A percentile compares a stretch with the other conserved stretches of the same genome.
Evolutionary conservation across 2,329 filamentous ascomycete genomes (phyloP).

Genomic region (Colletotrichum coccodes): DNA sequence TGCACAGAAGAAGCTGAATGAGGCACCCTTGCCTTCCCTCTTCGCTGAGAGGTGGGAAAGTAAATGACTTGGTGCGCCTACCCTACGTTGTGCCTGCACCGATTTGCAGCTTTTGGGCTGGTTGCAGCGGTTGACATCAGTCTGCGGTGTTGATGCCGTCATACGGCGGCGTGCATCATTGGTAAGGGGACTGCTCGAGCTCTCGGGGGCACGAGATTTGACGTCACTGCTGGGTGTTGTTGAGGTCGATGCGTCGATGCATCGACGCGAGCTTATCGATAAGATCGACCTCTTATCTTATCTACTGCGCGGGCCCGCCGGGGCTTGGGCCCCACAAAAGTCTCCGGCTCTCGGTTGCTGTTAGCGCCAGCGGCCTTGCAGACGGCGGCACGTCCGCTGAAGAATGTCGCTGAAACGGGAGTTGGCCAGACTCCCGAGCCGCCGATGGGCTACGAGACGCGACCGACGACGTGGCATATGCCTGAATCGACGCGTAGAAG

Average conservation of each 20-base stretch:
- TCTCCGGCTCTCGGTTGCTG: too few relatives aligned
- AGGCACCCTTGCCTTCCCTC: background rate
- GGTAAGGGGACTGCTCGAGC: too few relatives aligned
- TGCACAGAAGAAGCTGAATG: background rate
- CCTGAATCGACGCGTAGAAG: too few relatives aligned
- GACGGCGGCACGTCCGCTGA: background rate
- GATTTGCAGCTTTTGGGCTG: background rate
- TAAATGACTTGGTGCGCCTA: background rate
- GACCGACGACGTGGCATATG: too few relatives aligned
- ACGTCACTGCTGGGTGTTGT: constrained; percentile 22
- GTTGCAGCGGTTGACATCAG: constrained; percentile 32
- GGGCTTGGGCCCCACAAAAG: too few relatives aligned
- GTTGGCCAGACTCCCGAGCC: background rate
- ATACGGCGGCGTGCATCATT: too few relatives aligned
- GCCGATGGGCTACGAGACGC: background rate
- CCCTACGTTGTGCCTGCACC: background rate
- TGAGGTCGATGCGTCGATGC: background rate
- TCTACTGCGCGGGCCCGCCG: too few relatives aligned
- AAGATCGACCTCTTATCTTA: background rate
- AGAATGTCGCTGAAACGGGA: background rate
- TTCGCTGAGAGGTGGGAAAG: constrained; percentile 5
- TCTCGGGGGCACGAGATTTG: constrained; percentile 3
- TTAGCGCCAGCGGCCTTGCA: constrained; percentile 3
- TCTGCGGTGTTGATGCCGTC: constrained; percentile 29
- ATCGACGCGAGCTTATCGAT: constrained; percentile 5